Evolutionary conservation across 2,329 filamentous ascomycete genomes (phyloP).

Genomic region (Colletotrichum sp.): DNA sequence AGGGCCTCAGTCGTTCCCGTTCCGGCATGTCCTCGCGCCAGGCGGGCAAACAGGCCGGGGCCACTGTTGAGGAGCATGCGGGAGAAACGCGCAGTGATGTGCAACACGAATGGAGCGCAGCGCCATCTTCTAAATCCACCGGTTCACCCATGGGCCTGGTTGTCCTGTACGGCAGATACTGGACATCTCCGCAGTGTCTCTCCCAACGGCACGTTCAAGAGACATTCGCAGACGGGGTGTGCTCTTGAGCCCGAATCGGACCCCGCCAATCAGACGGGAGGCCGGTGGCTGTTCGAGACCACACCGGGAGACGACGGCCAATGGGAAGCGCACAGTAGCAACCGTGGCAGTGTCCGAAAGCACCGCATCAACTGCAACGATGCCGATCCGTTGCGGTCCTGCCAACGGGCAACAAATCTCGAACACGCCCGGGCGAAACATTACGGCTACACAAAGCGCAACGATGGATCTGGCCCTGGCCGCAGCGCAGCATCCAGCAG

Average conservation of each 20-base stretch:
- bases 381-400: neutral
- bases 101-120: neutral
- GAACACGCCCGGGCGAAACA: neutral
- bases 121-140: neutral
- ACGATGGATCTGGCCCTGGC: neutral
- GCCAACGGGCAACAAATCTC: neutral
- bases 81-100: neutral
- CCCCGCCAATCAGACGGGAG: neutral
- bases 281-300: neutral
- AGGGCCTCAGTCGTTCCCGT: constrained; percentile 6
- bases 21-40: constrained; percentile 19
- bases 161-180: neutral
- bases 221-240: neutral
- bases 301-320: neutral
- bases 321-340: neutral
- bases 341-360: neutral
- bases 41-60: neutral
- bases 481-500: neutral
- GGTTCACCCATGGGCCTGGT: neutral
- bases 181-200: neutral
- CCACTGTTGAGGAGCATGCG: neutral
- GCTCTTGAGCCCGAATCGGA: neutral
- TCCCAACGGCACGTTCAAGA: neutral
- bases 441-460: neutral
- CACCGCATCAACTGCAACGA: neutral